Evolutionary conservation across 306 rosid genomes (phyloP), one percentile per base, ranked within the genome.

Genomic region (Prosopis cineraria): DNA sequence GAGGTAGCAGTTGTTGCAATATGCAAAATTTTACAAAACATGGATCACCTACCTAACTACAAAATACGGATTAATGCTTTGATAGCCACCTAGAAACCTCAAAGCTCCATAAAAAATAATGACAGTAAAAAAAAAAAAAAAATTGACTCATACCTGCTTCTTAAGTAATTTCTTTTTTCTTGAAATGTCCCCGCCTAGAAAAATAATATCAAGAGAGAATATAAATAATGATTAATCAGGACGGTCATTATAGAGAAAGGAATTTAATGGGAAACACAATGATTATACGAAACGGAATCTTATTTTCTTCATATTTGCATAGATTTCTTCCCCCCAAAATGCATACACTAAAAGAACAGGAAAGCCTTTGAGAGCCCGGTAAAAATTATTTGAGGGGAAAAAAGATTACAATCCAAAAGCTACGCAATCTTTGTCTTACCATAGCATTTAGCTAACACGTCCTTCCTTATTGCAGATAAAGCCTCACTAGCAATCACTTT

Each of bases 401-500:
- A 27, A 5, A 16, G 73, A 72, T 72, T 19, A 30, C 39, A 45
- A 37, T 29, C 33, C 36, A 76, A 78, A 75, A 56, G 58, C 53
- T 65, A 71, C 12, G 40, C 65, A 75, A 24, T 40, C 20, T 20
- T 39, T n/a, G 44, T 80, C 89, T 82, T 81, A 92, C 98, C 98
- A 16, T 94, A 94, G 81, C 98, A 94, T 87, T 92, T 94, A 69
- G 98, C 94, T 52, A 92, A 85, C 75, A 94, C 98, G 82, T 94
- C 97, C 84, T 94, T 92, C 84, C 97, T 83, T 77, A 94, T 90
- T 65, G 98, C 97, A 3, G 98, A 94, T 79, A 94, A 67, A 41
- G 98, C 74, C 86, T 94, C 97, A 76, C 98, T 92, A 53, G 97
- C 97, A 70, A 92, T 92, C 84, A 94, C 93, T 82, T 90, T 94